These are phyloP conservation scores for Aureobasidium melanogenum DNA, from an alignment of 2,329 filamentous ascomycete genomes.

Conservation along the genomic window DNA sequence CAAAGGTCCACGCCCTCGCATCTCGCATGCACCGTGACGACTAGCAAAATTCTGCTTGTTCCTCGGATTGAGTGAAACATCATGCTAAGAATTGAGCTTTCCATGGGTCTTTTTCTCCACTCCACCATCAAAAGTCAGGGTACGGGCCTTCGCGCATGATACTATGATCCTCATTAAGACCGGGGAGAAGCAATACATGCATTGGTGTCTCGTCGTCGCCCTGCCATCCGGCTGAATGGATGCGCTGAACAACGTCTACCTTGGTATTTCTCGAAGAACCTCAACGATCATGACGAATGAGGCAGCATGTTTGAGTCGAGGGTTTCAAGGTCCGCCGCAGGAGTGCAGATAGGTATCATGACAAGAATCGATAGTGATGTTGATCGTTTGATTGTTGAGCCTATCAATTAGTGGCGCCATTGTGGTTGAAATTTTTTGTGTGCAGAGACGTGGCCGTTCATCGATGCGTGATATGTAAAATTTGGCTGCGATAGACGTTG, in stretches of 20 bases:
- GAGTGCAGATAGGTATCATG: slow-evolving; percentile 6
- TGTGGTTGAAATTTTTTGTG: slow-evolving; percentile 1
- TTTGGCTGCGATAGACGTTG: slow-evolving; percentile 10
- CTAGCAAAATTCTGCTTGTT: slow-evolving; percentile 6
- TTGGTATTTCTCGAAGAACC: not conserved
- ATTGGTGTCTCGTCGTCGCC: slow-evolving; percentile 8
- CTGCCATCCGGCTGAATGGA: slow-evolving; percentile 3
- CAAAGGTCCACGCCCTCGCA: not conserved
- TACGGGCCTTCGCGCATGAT: not conserved
- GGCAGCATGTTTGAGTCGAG: slow-evolving; percentile 3
- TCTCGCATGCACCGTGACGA: slow-evolving; percentile 4
- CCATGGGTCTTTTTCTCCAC: slow-evolving; percentile 6
- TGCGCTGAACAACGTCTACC: slow-evolving; percentile 10
- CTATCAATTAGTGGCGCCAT: slow-evolving; percentile 4
- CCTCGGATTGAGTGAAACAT: slow-evolving; percentile 1
- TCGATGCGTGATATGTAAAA: slow-evolving; percentile 3
- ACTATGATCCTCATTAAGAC: not conserved
- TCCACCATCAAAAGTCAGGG: slow-evolving; percentile 7
- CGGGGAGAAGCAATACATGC: slow-evolving; percentile 7
- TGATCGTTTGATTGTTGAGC: slow-evolving; percentile 6
- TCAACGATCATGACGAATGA: slow-evolving; percentile 6
- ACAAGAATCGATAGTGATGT: slow-evolving; percentile 8
- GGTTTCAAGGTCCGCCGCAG: slow-evolving; percentile 2
- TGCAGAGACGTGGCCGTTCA: slow-evolving; percentile 4
- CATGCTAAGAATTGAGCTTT: not conserved